Evolutionary conservation across 768 basidiomycete species (phyloP).

Genomic region (Mycena crocata): DNA sequence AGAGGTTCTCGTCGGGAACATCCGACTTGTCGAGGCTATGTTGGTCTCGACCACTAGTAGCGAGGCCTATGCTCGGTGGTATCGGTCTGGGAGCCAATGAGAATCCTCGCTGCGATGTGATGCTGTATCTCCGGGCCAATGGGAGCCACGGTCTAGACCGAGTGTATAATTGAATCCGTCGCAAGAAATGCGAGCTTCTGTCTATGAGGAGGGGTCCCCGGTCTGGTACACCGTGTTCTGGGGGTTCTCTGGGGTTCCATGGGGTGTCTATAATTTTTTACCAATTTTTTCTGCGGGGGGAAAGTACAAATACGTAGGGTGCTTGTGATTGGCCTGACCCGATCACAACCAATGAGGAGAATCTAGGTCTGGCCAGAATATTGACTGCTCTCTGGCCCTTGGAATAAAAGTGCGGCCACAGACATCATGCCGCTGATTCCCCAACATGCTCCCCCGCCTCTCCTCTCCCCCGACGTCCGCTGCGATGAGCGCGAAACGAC

Average conservation of each 20-base stretch:
- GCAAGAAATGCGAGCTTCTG: neutral
- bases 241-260: neutral
- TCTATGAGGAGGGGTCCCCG: neutral
- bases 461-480: slow-evolving; percentile 5
- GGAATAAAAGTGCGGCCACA: slow-evolving; percentile 12
- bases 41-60: too few species aligned
- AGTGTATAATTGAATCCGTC: slow-evolving; percentile 13
- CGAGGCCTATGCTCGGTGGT: too few species aligned
- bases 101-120: slow-evolving; percentile 9
- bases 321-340: neutral
- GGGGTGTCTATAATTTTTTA: neutral
- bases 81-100: too few species aligned
- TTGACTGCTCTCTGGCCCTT: neutral
- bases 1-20: too few species aligned
- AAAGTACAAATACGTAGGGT: neutral
- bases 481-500: neutral
- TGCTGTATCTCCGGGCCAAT: slow-evolving; percentile 15
- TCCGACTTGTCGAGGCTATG: too few species aligned
- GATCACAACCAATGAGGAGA: slow-evolving; percentile 10
- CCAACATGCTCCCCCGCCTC: slow-evolving; percentile 13
- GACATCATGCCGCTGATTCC: slow-evolving; percentile 16
- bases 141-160: slow-evolving; percentile 14
- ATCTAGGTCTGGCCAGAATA: slow-evolving; percentile 23
- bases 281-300: neutral
- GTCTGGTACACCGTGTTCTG: neutral